These are phyloP conservation scores for Immersiporthe knoxdaviesiana DNA, from an alignment of 2,329 filamentous ascomycete genomes.

Conservation along the genomic window DNA sequence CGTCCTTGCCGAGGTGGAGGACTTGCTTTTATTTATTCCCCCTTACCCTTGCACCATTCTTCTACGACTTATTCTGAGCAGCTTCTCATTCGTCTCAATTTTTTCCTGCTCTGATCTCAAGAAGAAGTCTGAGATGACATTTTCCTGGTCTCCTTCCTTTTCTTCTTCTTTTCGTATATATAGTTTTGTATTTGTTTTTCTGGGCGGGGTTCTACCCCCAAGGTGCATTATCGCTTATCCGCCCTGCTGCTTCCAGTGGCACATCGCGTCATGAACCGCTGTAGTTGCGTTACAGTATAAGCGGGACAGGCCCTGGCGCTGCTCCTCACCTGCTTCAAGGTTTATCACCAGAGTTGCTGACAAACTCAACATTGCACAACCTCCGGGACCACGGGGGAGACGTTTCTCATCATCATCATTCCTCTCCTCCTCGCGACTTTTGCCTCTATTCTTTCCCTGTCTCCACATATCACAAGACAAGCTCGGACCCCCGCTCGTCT, in stretches of 20 bases:
- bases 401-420: neutral
- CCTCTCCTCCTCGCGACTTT: neutral
- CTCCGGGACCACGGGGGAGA: neutral
- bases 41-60: no score
- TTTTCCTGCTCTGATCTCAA: no score
- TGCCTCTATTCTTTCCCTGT: neutral
- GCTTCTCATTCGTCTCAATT: no score
- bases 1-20: no score
- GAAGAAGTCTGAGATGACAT: no score
- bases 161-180: no score
- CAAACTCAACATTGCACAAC: slow-evolving; percentile 2
- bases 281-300: slow-evolving; percentile 15
- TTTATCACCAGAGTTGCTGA: slow-evolving; percentile 2
- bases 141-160: no score
- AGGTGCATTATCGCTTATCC: neutral
- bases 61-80: no score
- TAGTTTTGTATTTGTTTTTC: no score
- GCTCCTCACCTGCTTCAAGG: neutral
- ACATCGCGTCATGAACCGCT: slow-evolving; percentile 17
- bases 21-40: no score
- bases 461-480: neutral
- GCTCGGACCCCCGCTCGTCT: neutral
- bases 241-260: neutral
- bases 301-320: neutral
- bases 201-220: neutral